A percentile compares a stretch with the other conserved stretches of the same genome.
Evolutionary conservation across 108 stramenopile species (phyloP).

Genomic region (Aureococcus anophagefferens): DNA sequence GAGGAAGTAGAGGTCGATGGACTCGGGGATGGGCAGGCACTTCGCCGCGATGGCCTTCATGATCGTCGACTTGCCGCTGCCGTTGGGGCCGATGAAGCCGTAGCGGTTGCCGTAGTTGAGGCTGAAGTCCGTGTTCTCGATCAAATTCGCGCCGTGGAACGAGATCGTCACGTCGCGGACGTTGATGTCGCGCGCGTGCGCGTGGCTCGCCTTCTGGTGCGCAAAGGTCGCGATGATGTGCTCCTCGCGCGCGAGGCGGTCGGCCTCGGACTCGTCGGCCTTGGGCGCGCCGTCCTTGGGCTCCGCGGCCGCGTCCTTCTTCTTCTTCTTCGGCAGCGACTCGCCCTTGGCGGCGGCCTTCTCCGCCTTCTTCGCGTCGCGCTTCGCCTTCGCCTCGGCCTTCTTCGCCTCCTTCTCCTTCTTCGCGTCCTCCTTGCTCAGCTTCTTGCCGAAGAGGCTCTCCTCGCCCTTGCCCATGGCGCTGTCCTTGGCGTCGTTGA

Average conservation of each 20-base stretch:
- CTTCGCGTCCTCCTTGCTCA: slow-evolving; percentile 62
- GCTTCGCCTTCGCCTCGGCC: slow-evolving; percentile 64
- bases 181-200: slow-evolving; percentile 89
- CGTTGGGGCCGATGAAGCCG: slow-evolving; percentile 74
- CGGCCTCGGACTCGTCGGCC: slow-evolving; percentile 56
- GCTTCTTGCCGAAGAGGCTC: slow-evolving; percentile 77
- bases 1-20: slow-evolving; percentile 90
- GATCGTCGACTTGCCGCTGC: slow-evolving; percentile 73
- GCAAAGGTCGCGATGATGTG: slow-evolving; percentile 76
- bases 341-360: slow-evolving; percentile 28
- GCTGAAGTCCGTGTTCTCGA: slow-evolving; percentile 73
- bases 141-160: slow-evolving; percentile 74
- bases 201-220: slow-evolving; percentile 55
- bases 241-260: slow-evolving; percentile 50
- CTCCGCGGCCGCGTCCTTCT: slow-evolving; percentile 8
- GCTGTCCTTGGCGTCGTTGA: slow-evolving; percentile 55
- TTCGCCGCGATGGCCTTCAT: slow-evolving; percentile 92
- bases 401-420: slow-evolving; percentile 47
- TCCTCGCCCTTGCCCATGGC: slow-evolving; percentile 84
- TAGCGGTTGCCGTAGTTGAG: slow-evolving; percentile 91
- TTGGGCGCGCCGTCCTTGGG: slow-evolving; percentile 23
- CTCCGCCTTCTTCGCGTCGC: slow-evolving; percentile 73
- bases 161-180: slow-evolving; percentile 84
- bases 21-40: slow-evolving; percentile 88
- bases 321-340: slow-evolving; percentile 3